Percentiles rank a stretch among this genome's conserved stretches.
phyloP scores from a whole-genome alignment of 768 basidiomycete genomes.

The Leccinum broughii region DNA sequence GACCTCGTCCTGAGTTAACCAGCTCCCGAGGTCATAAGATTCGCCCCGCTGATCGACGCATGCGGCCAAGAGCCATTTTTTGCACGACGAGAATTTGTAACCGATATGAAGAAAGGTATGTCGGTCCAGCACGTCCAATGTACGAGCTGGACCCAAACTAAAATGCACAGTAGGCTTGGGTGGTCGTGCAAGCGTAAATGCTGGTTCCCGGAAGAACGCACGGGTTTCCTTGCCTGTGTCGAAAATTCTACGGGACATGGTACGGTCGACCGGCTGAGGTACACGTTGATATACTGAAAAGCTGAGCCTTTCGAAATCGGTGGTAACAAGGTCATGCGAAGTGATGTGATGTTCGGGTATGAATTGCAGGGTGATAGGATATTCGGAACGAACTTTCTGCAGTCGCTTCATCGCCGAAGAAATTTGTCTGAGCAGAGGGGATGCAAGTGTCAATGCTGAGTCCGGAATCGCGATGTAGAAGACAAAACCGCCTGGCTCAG shows the following conservation, averaged over 20 bases:
- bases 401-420: slow-evolving; percentile 63
- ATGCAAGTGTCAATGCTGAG: slow-evolving; percentile 60
- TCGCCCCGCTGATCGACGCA: slow-evolving; percentile 81
- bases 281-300: slow-evolving; percentile 74
- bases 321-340: slow-evolving; percentile 25
- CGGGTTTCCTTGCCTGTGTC: slow-evolving; percentile 41
- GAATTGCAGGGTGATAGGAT: slow-evolving; percentile 67
- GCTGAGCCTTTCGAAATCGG: slow-evolving; percentile 50
- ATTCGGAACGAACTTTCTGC: slow-evolving; percentile 44
- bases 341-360: slow-evolving; percentile 66
- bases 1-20: slow-evolving; percentile 54
- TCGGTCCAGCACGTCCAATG: slow-evolving; percentile 53
- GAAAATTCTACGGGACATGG: slow-evolving; percentile 54
- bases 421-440: slow-evolving; percentile 67
- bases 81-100: slow-evolving; percentile 63
- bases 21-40: slow-evolving; percentile 65
- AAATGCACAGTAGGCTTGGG: slow-evolving; percentile 37
- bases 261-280: slow-evolving; percentile 56
- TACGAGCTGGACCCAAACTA: slow-evolving; percentile 38
- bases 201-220: slow-evolving; percentile 63
- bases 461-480: slow-evolving; percentile 71
- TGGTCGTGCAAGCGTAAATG: slow-evolving; percentile 60
- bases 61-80: slow-evolving; percentile 76
- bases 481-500: slow-evolving; percentile 46
- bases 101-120: slow-evolving; percentile 75